Percentiles rank a stretch among this genome's conserved stretches.
phyloP scores from a whole-genome alignment of 1,139 yeast genomes.

The Yamadazyma kanchanaburiensis region DNA sequence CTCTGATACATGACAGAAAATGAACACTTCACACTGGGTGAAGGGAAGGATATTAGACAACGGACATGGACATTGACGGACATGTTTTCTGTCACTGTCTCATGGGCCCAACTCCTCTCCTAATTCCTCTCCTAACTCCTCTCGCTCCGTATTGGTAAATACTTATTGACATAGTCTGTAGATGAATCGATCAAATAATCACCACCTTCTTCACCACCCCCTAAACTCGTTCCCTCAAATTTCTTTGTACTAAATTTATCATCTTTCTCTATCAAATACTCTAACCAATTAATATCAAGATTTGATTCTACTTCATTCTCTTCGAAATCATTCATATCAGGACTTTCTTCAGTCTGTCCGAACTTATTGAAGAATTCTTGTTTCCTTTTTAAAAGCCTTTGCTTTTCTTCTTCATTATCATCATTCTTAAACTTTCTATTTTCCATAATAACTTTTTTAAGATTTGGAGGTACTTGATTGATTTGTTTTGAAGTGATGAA shows the following conservation, averaged over 20 bases:
- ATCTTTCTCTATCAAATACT: slow-evolving; percentile 43
- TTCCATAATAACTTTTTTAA: slow-evolving; percentile 35
- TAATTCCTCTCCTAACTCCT: slow-evolving; percentile 6
- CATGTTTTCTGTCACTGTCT: neutral
- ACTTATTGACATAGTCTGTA: slow-evolving; percentile 8
- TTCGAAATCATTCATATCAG: slow-evolving; percentile 18
- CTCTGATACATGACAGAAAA: too few relatives aligned
- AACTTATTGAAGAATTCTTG: slow-evolving; percentile 43
- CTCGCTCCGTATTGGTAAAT: slow-evolving; percentile 13
- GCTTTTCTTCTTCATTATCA: slow-evolving; percentile 25
- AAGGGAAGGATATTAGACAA: neutral
- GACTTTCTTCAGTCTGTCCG: slow-evolving; percentile 20
- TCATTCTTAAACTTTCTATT: slow-evolving; percentile 32
- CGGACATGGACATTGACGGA: neutral
- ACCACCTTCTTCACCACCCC: slow-evolving; percentile 5
- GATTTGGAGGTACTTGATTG: slow-evolving; percentile 29
- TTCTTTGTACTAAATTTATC: slow-evolving; percentile 42
- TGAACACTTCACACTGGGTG: too few relatives aligned
- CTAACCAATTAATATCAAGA: slow-evolving; percentile 34
- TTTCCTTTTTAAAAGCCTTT: slow-evolving; percentile 21
- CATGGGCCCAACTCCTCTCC: slow-evolving; percentile 1
- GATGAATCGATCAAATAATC: slow-evolving; percentile 12
- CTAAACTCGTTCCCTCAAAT: slow-evolving; percentile 30
- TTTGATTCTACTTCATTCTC: slow-evolving; percentile 35
- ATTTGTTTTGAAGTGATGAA: slow-evolving; percentile 22